A percentile compares a stretch with the other conserved stretches of the same genome.
Evolutionary conservation across 345 rosid genomes (phyloP).

Genomic region (Angophora floribunda): DNA sequence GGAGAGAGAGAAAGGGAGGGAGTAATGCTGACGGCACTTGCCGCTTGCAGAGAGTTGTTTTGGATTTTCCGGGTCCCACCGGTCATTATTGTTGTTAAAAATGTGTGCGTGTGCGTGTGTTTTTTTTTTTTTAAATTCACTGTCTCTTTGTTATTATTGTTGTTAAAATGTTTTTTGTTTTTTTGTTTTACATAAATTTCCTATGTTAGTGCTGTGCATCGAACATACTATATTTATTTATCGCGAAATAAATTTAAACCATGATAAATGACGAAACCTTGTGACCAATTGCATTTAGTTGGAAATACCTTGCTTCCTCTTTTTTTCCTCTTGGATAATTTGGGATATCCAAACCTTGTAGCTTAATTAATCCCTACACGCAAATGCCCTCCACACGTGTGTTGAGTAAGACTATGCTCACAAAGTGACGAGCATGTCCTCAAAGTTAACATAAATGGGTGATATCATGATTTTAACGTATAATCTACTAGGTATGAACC

Average conservation of each 20-base stretch:
- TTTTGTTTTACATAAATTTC: fast-evolving
- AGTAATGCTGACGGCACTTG: neutral
- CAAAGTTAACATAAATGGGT: no score
- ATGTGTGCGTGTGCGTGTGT: neutral
- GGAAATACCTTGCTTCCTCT: neutral
- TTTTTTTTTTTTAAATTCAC: neutral
- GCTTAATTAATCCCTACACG: neutral
- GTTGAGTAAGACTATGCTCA: neutral
- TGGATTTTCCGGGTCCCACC: neutral
- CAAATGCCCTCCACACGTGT: neutral
- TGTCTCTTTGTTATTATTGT: neutral
- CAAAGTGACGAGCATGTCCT: neutral
- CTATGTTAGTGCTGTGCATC: fast-evolving
- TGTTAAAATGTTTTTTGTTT: neutral
- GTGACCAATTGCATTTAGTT: neutral
- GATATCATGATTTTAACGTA: neutral
- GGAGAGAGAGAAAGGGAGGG: neutral
- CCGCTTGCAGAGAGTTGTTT: neutral
- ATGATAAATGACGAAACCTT: no score
- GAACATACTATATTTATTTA: neutral
- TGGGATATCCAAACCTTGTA: neutral
- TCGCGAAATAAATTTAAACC: neutral
- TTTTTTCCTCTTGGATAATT: neutral
- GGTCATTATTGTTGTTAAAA: neutral
- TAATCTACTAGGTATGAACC: neutral